Evolutionary conservation across 352 stramenopile species (phyloP).

Genomic region (Elongisporangium undulatum): DNA sequence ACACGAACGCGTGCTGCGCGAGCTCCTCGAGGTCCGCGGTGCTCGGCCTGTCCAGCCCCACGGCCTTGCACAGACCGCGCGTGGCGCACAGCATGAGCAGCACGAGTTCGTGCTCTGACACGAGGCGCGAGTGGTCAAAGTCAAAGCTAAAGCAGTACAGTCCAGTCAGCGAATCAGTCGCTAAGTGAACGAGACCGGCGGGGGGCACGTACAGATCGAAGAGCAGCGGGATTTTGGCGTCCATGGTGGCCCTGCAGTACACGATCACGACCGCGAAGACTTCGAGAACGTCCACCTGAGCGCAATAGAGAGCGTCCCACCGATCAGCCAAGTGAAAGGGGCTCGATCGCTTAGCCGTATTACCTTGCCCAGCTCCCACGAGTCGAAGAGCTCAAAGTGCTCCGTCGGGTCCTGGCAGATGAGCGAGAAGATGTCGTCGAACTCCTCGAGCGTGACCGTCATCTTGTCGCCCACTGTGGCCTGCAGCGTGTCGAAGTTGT

Average conservation of each 20-base stretch:
- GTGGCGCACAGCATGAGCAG: conserved; percentile 71
- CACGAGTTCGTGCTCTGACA: conserved; percentile 60
- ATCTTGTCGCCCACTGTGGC: conserved; percentile 69
- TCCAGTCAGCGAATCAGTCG: background rate
- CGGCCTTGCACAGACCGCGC: conserved; percentile 64
- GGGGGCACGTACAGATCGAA: conserved; percentile 44
- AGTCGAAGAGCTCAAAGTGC: conserved; percentile 71
- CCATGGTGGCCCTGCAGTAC: conserved; percentile 58
- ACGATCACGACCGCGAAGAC: conserved; percentile 75
- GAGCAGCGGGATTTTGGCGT: conserved; percentile 63
- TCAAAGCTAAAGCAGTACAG: conserved; percentile 39
- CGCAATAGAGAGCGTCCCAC: conserved; percentile 5
- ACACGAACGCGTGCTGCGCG: conserved; percentile 38
- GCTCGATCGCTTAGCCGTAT: background rate
- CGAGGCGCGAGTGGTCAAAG: conserved; percentile 69
- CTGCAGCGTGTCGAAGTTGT: conserved; percentile 63
- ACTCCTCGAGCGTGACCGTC: conserved; percentile 64
- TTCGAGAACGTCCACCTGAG: conserved; percentile 66
- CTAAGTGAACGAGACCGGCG: background rate
- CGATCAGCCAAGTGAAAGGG: background rate
- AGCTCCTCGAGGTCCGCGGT: conserved; percentile 49
- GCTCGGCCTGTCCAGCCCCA: conserved; percentile 47
- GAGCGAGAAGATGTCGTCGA: conserved; percentile 77
- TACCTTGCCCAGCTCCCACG: conserved; percentile 53
- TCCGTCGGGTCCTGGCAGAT: conserved; percentile 61